Base-by-base conservation (phyloP, 495 filamentous ascomycete genomes). In the Penicillium silybi region DNA sequence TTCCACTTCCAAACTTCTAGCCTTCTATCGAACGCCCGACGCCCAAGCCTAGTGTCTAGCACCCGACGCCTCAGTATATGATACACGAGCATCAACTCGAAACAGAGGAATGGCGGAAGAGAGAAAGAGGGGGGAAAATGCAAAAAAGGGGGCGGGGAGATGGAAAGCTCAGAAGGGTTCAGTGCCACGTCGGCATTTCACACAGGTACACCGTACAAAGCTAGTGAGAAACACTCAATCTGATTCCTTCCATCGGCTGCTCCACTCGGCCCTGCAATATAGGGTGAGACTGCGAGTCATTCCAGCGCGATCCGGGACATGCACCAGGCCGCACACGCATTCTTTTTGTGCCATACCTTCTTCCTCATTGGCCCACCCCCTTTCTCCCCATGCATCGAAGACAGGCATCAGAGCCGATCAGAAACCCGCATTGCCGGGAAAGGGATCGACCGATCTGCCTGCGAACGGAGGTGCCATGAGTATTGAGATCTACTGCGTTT, bases 191-290 rank as follows among this genome's bases (percentile, higher is more conserved):
- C 13, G 46, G 44, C 47, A 50, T 32, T 16, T 40, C 27, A 41
- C 35, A 13, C 8, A 32, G 8, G 10, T 10, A 13, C 29, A 8
- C 29, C 13, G n/a, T n/a, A n/a, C n/a, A 3, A 13, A 15, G 29
- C 22, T 32, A 32, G 2, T 9, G 27, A 13, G 11, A 32, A 32
- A 32, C 29, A 32, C 29, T 32, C 29, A 32, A 32, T 32, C 10
- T 32, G 29, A 32, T 32, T 32, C 29, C 29, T 32, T 32, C 1
- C 29, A 32, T 49, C 40, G 37, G 8, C 18, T 41, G 43, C 54
- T 64, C 61, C 61, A 64, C 61, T 16, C 29, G 41, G 50, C 58
- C 60, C 57, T 63, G 60, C 46, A 63, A 63, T 60, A 34, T 39
- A 42, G 43, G 42, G 29, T 52, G 50, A 54, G 43, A 59, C 62